phyloP scores from a whole-genome alignment of 192 early-diverging fungal species.

The Linderina pennispora region DNA sequence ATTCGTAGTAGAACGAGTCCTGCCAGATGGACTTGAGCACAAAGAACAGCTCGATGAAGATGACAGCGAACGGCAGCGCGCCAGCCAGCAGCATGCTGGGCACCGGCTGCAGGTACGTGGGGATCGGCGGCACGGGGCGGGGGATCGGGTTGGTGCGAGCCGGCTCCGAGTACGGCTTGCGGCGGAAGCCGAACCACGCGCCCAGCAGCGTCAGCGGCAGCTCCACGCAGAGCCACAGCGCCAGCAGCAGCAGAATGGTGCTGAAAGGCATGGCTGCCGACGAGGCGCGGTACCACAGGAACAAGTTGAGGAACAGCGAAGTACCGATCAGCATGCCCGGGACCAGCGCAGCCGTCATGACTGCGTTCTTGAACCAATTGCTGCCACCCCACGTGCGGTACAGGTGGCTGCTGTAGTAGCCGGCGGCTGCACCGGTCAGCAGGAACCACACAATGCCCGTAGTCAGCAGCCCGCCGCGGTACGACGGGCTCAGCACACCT shows the following conservation, averaged over 20 bases:
- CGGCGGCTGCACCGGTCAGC: constrained; percentile 50
- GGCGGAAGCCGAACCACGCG: constrained; percentile 80
- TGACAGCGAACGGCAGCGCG: constrained; percentile 63
- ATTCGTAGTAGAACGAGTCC: constrained; percentile 62
- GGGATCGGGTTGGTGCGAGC: constrained; percentile 90
- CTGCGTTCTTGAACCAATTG: constrained; percentile 64
- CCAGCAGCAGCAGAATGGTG: constrained; percentile 70
- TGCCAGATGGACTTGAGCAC: constrained; percentile 66
- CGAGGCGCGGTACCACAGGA: constrained; percentile 79
- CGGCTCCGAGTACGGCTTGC: constrained; percentile 73
- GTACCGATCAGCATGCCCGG: constrained; percentile 55
- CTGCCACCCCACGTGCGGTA: constrained; percentile 63
- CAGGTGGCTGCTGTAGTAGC: constrained; percentile 66
- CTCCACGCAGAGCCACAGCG: constrained; percentile 76
- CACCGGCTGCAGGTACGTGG: constrained; percentile 58
- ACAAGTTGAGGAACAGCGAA: constrained; percentile 73
- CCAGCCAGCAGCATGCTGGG: constrained; percentile 61
- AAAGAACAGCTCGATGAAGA: constrained; percentile 70
- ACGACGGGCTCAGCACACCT: constrained; percentile 58
- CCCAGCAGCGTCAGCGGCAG: constrained; percentile 78
- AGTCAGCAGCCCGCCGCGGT: constrained; percentile 57
- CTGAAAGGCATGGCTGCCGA: constrained; percentile 89
- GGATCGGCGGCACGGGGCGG: constrained; percentile 79
- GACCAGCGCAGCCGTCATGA: constrained; percentile 54
- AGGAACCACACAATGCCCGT: constrained; percentile 52